Evolutionary conservation across 78 protist species (phyloP).

Genomic region (Tieghemostelium lacteum): DNA sequence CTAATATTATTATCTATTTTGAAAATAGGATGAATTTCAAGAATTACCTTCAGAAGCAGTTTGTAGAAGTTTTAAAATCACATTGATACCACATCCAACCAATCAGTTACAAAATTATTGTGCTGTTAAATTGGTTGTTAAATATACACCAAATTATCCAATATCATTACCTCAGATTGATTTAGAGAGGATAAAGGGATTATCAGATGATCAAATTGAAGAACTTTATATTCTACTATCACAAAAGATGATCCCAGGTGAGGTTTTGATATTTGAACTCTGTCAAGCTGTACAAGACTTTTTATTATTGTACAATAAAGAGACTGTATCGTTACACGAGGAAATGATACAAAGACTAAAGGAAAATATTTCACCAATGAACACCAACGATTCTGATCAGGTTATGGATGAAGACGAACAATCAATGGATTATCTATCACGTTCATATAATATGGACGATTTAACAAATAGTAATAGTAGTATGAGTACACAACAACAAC

Average conservation of each 20-base stretch:
- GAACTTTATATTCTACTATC: conserved; percentile 18
- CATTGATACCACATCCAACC: conserved; percentile 69
- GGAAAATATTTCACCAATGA: background rate
- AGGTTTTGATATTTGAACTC: conserved; percentile 35
- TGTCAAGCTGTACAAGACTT: conserved; percentile 71
- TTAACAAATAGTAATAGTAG: background rate
- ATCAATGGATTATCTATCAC: background rate
- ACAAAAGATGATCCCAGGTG: conserved; percentile 51
- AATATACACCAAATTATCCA: conserved; percentile 74
- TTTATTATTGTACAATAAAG: conserved; percentile 36
- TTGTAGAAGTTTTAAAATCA: conserved; percentile 57
- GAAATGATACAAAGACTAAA: conserved; percentile 64
- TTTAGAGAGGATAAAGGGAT: conserved; percentile 42
- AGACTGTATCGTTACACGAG: conserved; percentile 49
- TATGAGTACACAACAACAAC: too few relatives aligned
- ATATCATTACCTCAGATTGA: conserved; percentile 36
- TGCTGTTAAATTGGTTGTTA: conserved; percentile 51
- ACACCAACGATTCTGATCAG: background rate
- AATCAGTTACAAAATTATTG: conserved; percentile 53
- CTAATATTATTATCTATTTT: background rate
- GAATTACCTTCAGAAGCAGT: conserved; percentile 54
- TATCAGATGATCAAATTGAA: conserved; percentile 65
- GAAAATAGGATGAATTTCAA: conserved; percentile 43
- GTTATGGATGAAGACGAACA: background rate
- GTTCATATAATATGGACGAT: background rate